Conservation (phyloP, 306 rosid genomes). For the Cyclanthera cordifolia region DNA sequence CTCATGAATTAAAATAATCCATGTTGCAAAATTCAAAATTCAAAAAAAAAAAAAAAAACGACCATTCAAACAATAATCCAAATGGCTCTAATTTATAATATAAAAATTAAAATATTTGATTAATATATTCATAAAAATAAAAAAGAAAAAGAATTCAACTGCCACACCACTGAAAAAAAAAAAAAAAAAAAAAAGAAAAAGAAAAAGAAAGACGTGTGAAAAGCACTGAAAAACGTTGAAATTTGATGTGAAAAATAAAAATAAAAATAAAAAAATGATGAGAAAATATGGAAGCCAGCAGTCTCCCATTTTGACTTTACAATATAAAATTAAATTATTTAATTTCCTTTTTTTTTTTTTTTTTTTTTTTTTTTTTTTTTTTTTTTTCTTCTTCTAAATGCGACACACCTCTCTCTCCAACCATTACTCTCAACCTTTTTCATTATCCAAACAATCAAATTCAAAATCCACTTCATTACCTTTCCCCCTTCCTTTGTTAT, state of each 20-base stretch:
- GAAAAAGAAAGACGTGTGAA: not conserved
- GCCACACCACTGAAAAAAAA: not conserved
- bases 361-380: not conserved
- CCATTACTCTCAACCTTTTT: not conserved
- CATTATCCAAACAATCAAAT: not conserved
- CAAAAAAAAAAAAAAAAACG: no score
- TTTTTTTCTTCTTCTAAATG: not conserved
- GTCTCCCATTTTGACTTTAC: not conserved
- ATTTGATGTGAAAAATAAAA: no score
- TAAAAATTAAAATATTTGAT: no score
- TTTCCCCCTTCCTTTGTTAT: no score
- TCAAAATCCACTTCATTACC: not conserved
- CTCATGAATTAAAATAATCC: no score
- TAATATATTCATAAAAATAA: no score
- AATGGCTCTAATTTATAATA: no score
- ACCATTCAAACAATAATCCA: no score
- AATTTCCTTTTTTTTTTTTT: not conserved
- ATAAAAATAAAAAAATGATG: no score
- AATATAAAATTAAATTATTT: not conserved
- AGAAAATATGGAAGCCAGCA: slow-evolving; percentile 6
- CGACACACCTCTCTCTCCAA: slow-evolving; percentile 8
- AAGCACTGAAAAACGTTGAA: not conserved
- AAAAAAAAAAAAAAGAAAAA: not conserved
- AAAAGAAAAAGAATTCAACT: not conserved
- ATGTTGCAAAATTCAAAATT: no score